These are phyloP conservation scores for Penicillium frequentans DNA, from an alignment of 2,329 filamentous ascomycete species.

Conservation along the genomic window DNA sequence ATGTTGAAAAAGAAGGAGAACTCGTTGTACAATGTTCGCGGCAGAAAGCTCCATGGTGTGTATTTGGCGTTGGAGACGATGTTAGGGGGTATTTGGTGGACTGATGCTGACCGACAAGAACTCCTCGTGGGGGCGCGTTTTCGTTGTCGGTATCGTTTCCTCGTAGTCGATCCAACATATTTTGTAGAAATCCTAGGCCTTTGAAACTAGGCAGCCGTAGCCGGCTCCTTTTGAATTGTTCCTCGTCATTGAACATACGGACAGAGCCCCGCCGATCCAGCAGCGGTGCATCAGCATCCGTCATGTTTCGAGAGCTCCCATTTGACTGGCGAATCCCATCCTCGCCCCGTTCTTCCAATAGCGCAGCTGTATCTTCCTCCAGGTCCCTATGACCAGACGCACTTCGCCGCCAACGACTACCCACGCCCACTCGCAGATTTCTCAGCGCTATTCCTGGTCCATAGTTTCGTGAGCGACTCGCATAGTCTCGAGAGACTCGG, in stretches of 20 bases:
- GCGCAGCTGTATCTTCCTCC: constrained; percentile 65
- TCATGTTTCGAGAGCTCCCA: constrained; percentile 54
- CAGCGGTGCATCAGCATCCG: constrained; percentile 74
- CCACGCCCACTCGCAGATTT: constrained; percentile 53
- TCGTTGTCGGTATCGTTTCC: constrained; percentile 43
- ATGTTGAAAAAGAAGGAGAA: constrained; percentile 99
- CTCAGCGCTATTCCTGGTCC: constrained; percentile 45
- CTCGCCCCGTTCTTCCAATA: constrained; percentile 64
- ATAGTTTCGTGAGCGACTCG: constrained; percentile 27
- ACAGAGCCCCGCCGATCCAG: constrained; percentile 49
- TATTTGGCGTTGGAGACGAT: constrained; percentile 97
- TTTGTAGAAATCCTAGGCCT: constrained; percentile 36
- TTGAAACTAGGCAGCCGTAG: constrained; percentile 70
- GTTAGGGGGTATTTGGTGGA: constrained; percentile 81
- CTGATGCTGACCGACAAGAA: constrained; percentile 74
- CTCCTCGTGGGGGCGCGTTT: constrained; percentile 62
- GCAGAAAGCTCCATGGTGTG: constrained; percentile 89
- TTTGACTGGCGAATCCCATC: constrained; percentile 59
- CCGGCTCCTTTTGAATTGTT: constrained; percentile 52
- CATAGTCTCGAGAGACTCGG: constrained; percentile 30
- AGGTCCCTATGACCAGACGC: constrained; percentile 33
- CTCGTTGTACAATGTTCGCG: constrained; percentile 93
- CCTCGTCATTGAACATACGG: constrained; percentile 31
- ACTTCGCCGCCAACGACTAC: constrained; percentile 43
- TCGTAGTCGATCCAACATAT: constrained; percentile 25